A percentile compares a stretch with the other conserved stretches of the same genome.
Conservation (phyloP, 139 green algal species). For the Chlamydomonas eustigma region DNA sequence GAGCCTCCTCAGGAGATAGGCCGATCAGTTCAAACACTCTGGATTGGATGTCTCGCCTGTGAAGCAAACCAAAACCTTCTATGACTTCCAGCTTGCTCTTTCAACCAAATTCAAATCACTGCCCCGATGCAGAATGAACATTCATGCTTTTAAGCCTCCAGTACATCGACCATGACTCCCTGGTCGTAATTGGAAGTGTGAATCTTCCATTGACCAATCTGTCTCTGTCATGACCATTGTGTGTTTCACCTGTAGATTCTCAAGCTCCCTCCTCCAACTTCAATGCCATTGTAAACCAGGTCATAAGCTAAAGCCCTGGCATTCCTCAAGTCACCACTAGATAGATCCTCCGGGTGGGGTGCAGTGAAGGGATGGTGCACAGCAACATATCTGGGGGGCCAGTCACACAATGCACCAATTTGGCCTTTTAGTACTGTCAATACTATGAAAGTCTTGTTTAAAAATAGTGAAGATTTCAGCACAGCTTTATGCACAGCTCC, state of each 20-base stretch:
- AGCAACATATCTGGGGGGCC: slow-evolving; percentile 44
- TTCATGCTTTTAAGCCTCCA: not conserved
- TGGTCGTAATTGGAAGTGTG: no score
- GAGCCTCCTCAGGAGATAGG: slow-evolving; percentile 70
- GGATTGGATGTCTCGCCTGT: slow-evolving; percentile 83
- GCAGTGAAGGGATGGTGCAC: slow-evolving; percentile 98
- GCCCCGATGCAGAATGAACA: not conserved
- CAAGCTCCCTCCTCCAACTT: slow-evolving; percentile 91
- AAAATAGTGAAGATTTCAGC: no score
- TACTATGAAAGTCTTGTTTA: no score
- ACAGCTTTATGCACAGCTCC: no score
- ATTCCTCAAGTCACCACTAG: slow-evolving; percentile 13
- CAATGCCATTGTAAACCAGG: slow-evolving; percentile 97
- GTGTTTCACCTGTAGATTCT: slow-evolving; percentile 80
- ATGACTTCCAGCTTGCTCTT: no score
- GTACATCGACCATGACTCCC: not conserved
- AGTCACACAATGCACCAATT: not conserved
- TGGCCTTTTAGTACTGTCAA: no score
- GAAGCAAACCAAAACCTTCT: not conserved
- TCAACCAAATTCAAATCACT: slow-evolving; percentile 1
- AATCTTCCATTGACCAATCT: no score
- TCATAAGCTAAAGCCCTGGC: slow-evolving; percentile 87
- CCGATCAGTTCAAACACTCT: slow-evolving; percentile 88
- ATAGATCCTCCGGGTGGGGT: slow-evolving; percentile 68
- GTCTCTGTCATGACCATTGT: no score